Conservation (phyloP, 2,329 filamentous ascomycete species). For the Exophiala alcalophila region DNA sequence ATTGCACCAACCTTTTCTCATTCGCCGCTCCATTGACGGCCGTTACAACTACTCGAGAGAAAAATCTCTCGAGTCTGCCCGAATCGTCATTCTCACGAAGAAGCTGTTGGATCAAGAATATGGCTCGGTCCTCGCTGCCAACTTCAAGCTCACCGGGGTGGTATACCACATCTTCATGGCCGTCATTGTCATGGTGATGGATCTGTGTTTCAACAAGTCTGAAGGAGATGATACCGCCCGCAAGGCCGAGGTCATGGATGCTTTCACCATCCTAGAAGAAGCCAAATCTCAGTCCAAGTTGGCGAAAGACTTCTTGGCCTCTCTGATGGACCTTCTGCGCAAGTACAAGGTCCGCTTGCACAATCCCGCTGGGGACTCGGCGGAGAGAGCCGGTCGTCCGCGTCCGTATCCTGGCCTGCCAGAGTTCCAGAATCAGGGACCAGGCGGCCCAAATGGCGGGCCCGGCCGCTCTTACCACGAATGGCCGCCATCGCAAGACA, state of each 20-base stretch:
- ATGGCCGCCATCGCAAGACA: conserved; percentile 9
- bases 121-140: too few relatives aligned
- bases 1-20: conserved; percentile 41
- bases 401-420: too few relatives aligned
- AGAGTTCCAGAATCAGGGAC: too few relatives aligned
- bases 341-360: conserved; percentile 32
- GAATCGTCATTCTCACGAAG: conserved; percentile 39
- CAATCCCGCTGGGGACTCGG: conserved; percentile 1
- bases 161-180: conserved; percentile 43
- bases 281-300: conserved; percentile 35
- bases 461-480: too few relatives aligned
- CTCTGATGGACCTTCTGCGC: conserved; percentile 38
- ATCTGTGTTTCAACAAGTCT: conserved; percentile 37
- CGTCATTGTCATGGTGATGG: conserved; percentile 40
- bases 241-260: conserved; percentile 38
- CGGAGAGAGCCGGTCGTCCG: not conserved
- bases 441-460: too few relatives aligned
- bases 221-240: conserved; percentile 38
- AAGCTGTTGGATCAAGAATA: too few relatives aligned
- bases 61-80: conserved; percentile 39
- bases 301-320: conserved; percentile 37
- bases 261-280: conserved; percentile 40
- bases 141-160: conserved; percentile 32
- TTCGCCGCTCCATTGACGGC: conserved; percentile 37
- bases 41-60: conserved; percentile 40